Evolutionary conservation across 1,284 basidiomycete genomes (phyloP).

Genomic region (Papiliotrema laurentii): DNA sequence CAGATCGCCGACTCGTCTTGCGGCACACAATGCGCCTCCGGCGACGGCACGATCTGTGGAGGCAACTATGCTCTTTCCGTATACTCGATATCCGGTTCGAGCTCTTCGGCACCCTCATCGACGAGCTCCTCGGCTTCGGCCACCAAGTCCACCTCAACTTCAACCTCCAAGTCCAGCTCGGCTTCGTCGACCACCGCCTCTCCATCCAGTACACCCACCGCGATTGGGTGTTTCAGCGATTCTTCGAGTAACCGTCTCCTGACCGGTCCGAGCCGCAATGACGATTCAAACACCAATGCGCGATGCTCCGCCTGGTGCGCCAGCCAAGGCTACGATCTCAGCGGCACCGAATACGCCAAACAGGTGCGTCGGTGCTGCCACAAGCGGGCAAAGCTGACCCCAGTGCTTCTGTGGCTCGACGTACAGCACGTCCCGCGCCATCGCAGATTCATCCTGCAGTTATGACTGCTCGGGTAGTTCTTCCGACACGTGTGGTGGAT

Average conservation of each 20-base stretch:
- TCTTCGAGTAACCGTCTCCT: constrained; percentile 9
- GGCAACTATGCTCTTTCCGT: background rate
- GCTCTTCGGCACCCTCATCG: background rate
- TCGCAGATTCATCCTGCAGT: background rate
- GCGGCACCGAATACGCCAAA: constrained; percentile 13
- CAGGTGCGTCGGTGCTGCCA: no score
- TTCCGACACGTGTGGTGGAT: constrained; percentile 1
- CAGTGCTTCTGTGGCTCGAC: constrained; percentile 18
- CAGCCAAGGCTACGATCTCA: constrained; percentile 11
- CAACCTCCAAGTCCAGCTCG: background rate
- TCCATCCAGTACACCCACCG: background rate
- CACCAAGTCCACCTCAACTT: background rate
- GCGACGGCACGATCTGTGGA: constrained; percentile 1
- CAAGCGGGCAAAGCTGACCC: constrained; percentile 3
- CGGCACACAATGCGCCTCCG: background rate
- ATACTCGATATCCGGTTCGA: background rate
- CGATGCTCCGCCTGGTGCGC: constrained; percentile 1
- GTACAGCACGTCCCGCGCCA: no score
- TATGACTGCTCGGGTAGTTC: background rate
- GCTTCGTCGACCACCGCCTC: constrained; percentile 3
- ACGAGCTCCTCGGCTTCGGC: no score
- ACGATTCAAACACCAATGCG: background rate
- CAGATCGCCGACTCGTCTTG: background rate
- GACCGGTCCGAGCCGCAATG: background rate
- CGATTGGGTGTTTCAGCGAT: constrained; percentile 42